Base-by-base conservation (phyloP, 1,284 basidiomycete species). In the Cystodermella granulosa region DNA sequence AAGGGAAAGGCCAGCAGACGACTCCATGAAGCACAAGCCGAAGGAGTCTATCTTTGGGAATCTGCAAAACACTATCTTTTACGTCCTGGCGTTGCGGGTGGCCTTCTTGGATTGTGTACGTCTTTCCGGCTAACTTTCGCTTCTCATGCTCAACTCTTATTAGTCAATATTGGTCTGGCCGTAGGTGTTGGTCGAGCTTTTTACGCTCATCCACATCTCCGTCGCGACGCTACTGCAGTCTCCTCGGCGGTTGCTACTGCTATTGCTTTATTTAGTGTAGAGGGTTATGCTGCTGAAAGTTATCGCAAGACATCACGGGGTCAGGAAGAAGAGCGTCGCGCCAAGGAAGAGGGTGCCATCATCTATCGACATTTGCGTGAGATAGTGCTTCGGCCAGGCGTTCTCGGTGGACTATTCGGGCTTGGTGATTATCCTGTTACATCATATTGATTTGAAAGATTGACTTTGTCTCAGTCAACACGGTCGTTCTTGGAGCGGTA, bases 161-260 rank as follows among this genome's bases (percentile, higher is more conserved):
- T 50, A 86, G 85, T 86, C 44, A 90, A 91, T 62, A 68, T 89
- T 50, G 86, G 86, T 24, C 65, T 89, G 26, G 57, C 89, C 22
- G 77, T 77, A 2, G 76, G 77, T 8, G 70, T 79, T 14, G 79
- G 81, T 11, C 84, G 83, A 59, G 69, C 75, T 8, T 79, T 84
- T 56, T 88, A 88, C 67, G 74, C 72, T n/a, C 70, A 79, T 45
- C 82, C 82, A 18, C 66, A 77, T 48, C 72, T 85, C 38, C 80
- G 81, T 20, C 75, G 75, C 51, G 80, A 89, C 62, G 65, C 72
- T n/a, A 68, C 69, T 34, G 63, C 73, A 14, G 70, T 90, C 45
- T 71, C 75, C 16, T 72, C 76, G 24, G 71, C 78, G 18, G 68
- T 76, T 21, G 78, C 75, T 5, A 76, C 76, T 34, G 66, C 79